Evolutionary conservation across 371 early-diverging fungal genomes (phyloP), one percentile per base, ranked within the genome.

Genomic region (Rhizopus delemar): DNA sequence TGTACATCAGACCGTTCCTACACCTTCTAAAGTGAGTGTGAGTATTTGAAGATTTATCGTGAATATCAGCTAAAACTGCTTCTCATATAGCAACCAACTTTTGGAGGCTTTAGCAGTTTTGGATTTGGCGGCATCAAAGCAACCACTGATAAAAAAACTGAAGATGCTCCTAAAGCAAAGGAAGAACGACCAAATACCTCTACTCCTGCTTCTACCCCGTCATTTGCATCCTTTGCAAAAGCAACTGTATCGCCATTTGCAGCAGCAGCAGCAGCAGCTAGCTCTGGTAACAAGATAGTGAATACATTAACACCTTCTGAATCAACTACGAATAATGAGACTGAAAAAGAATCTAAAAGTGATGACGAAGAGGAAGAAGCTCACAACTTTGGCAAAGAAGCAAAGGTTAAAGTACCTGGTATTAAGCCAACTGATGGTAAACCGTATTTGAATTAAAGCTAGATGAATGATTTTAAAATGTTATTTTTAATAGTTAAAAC

Each of bases 181-280:
- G 39, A 56, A 49, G 29, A 50, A 15, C 4, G 2, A 15, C 15
- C 12, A 43, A 52, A 7, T 41, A 39, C 38, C 11, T 5, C 41
- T 55, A 16, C 41, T 45, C 15, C 52, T 36, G 33, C 53, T 33
- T 36, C 53, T 36, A 53, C 41, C 22, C 62, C 73, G 32, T 59
- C 73, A 7, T 78, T 75, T 56, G 64, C 69, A 16, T 69, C 75
- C 1, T 78, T 78, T 68, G 78, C 69, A 48, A 73, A 68, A 39
- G 63, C 77, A 15, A 64, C 74, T 8, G 57, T 68, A 4, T 75
- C 78, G 5, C 74, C 78, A 38, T 75, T 75, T 53, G 46, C 71
- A 41, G 64, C 68, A 22, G 75, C 75, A 35, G 70, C 72, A 31
- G 66, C 60, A 50, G 50, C 59, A 8, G 52, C 33, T 22, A 54